phyloP scores from a whole-genome alignment of 768 basidiomycete genomes.

The Coprinopsis marcescibilis region DNA sequence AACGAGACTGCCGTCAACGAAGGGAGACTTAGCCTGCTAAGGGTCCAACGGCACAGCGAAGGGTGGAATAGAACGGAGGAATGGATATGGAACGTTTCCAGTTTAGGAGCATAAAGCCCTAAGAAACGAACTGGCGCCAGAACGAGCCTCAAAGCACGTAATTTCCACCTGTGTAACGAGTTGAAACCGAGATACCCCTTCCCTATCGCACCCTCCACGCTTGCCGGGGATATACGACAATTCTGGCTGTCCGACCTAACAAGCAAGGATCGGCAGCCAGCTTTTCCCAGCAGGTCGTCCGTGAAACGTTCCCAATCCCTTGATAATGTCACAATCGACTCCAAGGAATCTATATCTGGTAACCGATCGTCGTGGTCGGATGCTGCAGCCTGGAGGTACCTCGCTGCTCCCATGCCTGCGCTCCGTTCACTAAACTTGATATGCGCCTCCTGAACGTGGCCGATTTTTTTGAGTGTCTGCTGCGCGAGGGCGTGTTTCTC shows the following conservation, averaged over 20 bases:
- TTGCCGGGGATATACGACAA: neutral
- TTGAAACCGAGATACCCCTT: neutral
- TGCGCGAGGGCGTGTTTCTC: too few relatives aligned
- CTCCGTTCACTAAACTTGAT: neutral
- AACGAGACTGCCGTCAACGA: conserved; percentile 20
- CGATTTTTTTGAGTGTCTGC: neutral
- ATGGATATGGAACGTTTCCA: conserved; percentile 19
- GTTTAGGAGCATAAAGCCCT: neutral
- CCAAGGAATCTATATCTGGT: too few relatives aligned
- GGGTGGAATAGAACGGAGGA: conserved; percentile 20
- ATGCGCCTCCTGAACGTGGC: neutral
- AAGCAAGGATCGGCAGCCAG: neutral
- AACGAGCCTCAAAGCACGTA: neutral
- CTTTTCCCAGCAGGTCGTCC: neutral
- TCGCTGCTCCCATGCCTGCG: neutral
- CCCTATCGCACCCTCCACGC: neutral
- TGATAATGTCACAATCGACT: neutral
- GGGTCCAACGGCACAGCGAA: conserved; percentile 17
- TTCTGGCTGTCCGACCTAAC: neutral
- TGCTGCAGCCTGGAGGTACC: neutral
- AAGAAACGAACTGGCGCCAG: conserved; percentile 4
- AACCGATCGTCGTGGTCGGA: too few relatives aligned
- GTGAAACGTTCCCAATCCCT: neutral
- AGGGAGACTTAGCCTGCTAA: conserved; percentile 18
- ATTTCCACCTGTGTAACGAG: neutral